Base-by-base conservation (phyloP, 2,329 filamentous ascomycete species). In the Byssochlamys sp. region DNA sequence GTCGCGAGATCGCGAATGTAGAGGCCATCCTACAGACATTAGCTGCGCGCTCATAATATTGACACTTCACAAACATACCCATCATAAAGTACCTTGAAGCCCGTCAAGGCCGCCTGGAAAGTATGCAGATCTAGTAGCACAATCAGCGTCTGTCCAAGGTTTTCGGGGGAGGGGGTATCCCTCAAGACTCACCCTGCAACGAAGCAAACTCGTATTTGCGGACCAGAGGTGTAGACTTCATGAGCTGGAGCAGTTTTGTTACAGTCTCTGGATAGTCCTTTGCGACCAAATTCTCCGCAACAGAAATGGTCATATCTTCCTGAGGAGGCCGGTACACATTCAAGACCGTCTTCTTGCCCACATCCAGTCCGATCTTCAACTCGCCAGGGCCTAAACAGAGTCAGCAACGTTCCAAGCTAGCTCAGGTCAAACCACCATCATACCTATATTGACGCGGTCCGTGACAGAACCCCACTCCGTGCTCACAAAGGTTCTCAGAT, bases 71-170 rank as follows among this genome's bases (percentile, higher is more conserved):
- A 51, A 14, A 12, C 49, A 68, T 75, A 76, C 73, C 74, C 84
- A 68, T 90, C 88, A 63, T 86, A 91, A 6, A 88, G 75, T 14
- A 96, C 89, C 27, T 79, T 79, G 71, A 88, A 95, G 0, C 91
- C 90, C 0, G 90, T 95, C 57, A 95, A 77, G 2, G 89, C 88
- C 53, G 80, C 78, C 69, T 96, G 84, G 71, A 96, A 95, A 6
- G 79, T 76, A 69, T 96, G 91, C 10, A 96, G 77, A 63, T 91
- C 86, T 70, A 76, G 53, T 6, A 57, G 10, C 24, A 48, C 56
- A 29, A 60, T 50, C 55, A 52, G 29, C 33, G 25, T 24, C 19
- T 14, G 9, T 59, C 14, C 14, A 31, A 29, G 14, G 31, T 33
- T 19, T 19, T 19, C 19, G 19, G 19, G 19, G 19, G 19, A 19